These are phyloP conservation scores for Sporothrix humicola DNA, from an alignment of 2,329 filamentous ascomycete genomes.

Conservation along the genomic window DNA sequence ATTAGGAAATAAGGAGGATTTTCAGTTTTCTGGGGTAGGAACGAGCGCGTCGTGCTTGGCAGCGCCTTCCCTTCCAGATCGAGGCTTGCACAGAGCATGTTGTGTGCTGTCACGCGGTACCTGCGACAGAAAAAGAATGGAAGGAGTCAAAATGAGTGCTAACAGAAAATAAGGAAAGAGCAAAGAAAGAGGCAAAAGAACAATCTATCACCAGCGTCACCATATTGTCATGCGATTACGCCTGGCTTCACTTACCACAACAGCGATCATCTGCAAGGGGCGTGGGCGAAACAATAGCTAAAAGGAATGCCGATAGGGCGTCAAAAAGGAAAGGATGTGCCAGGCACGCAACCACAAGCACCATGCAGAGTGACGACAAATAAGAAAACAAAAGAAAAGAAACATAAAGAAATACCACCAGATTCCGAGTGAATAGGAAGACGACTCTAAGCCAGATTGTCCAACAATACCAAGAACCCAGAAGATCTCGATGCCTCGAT, in stretches of 20 bases:
- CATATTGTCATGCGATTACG: neutral
- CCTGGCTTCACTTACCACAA: neutral
- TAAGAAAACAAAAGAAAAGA: neutral
- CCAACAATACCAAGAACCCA: too few species aligned
- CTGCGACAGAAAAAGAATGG: neutral
- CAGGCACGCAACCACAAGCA: conserved; percentile 1
- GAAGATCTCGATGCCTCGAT: neutral
- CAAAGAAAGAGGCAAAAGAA: neutral
- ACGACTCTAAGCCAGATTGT: neutral
- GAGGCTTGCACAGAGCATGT: neutral
- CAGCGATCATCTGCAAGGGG: neutral
- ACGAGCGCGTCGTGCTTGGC: neutral
- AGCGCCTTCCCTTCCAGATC: neutral
- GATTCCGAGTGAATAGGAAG: neutral
- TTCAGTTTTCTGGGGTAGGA: neutral
- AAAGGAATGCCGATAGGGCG: neutral
- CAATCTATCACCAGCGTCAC: neutral
- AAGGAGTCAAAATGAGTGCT: neutral
- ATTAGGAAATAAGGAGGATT: conserved; percentile 21
- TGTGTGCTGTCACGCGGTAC: neutral
- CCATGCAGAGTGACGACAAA: neutral
- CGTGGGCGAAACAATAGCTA: neutral
- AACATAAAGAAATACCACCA: neutral
- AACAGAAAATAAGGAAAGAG: neutral
- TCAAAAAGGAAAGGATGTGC: neutral